Percentiles rank a stretch among this genome's conserved stretches.
Evolutionary conservation across 1,284 basidiomycete species (phyloP).

Genomic region (Golubevia pallescens): DNA sequence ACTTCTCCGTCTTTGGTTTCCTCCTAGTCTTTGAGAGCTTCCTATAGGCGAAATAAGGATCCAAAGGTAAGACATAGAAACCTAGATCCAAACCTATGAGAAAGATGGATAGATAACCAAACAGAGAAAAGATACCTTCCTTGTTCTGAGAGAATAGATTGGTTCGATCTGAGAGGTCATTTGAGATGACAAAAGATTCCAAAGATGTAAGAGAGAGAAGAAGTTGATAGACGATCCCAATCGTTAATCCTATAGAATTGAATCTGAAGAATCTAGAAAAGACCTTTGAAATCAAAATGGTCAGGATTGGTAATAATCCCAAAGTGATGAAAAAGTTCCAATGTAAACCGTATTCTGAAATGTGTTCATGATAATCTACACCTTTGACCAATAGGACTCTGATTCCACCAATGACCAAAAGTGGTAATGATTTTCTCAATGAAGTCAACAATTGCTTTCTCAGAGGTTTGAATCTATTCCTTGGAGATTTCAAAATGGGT

Average conservation of each 20-base stretch:
- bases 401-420: conserved; percentile 36
- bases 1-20: conserved; percentile 68
- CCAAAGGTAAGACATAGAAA: conserved; percentile 78
- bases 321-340: conserved; percentile 64
- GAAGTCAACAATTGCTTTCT: conserved; percentile 18
- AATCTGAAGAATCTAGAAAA: conserved; percentile 10
- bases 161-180: conserved; percentile 69
- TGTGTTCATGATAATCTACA: conserved; percentile 55
- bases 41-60: conserved; percentile 67
- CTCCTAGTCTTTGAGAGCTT: conserved; percentile 10
- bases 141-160: conserved; percentile 82
- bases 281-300: conserved; percentile 18
- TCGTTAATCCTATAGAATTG: conserved; percentile 19
- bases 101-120: conserved; percentile 90
- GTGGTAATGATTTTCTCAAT: conserved; percentile 24
- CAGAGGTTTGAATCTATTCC: conserved; percentile 6
- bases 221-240: conserved; percentile 2
- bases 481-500: conserved; percentile 67
- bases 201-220: neutral
- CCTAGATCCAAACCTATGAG: conserved; percentile 83
- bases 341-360: conserved; percentile 60
- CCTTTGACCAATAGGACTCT: conserved; percentile 52
- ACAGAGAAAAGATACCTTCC: too few relatives aligned
- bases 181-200: neutral
- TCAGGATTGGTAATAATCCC: conserved; percentile 33